Evolutionary conservation across 1,284 basidiomycete species (phyloP).

Genomic region (Tilletia walkeri): DNA sequence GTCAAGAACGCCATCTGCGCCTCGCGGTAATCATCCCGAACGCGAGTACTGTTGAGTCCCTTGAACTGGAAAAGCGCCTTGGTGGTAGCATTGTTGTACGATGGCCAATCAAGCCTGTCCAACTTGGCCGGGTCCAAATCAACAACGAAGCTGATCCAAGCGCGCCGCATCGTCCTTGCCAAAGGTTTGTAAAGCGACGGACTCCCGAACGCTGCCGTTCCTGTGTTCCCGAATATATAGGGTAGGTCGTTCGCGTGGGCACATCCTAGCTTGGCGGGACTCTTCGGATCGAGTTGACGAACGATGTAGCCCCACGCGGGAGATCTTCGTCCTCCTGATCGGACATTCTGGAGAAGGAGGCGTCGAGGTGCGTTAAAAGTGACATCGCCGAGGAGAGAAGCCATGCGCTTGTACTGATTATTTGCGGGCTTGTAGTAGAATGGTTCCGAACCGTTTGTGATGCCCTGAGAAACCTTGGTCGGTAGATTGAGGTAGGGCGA

Average conservation of each 20-base stretch:
- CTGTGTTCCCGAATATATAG: not conserved
- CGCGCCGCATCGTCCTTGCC: conserved; percentile 23
- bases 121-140: conserved; percentile 28
- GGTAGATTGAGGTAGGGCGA: conserved; percentile 31
- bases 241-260: not conserved
- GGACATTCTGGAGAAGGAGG: not conserved
- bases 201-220: not conserved
- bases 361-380: not conserved
- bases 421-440: not conserved
- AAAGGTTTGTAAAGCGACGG: conserved; percentile 8
- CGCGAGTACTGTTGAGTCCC: conserved; percentile 27
- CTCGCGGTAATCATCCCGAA: conserved; percentile 30
- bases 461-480: conserved; percentile 20
- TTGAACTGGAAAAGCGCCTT: conserved; percentile 29
- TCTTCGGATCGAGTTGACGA: not conserved
- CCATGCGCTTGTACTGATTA: conserved; percentile 6
- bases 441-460: conserved; percentile 5
- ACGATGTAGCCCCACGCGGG: conserved; percentile 6
- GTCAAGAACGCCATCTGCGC: not conserved
- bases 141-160: conserved; percentile 29
- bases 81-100: conserved; percentile 14
- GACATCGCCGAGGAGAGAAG: not conserved
- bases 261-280: not conserved
- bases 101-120: conserved; percentile 25
- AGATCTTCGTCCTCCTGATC: not conserved